Percentiles rank a stretch among this genome's conserved stretches.
Evolutionary conservation across 2,329 filamentous ascomycete species (phyloP).

Genomic region (Aureobasidium lini): DNA sequence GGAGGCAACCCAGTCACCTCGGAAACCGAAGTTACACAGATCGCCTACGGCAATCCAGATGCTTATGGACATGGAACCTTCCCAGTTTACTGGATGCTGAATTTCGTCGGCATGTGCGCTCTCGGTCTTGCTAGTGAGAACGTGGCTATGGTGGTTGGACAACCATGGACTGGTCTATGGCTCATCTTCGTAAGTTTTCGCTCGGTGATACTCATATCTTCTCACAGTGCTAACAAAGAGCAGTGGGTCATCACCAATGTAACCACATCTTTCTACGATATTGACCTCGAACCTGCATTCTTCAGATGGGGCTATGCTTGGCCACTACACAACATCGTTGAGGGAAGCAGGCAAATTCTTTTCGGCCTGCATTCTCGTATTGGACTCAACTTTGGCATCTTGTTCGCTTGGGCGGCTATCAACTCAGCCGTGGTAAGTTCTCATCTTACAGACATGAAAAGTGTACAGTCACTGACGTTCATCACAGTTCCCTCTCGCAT

Average conservation of each 20-base stretch:
- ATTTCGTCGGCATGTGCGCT: conserved; percentile 55
- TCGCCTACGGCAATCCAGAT: conserved; percentile 36
- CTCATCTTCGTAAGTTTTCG: conserved; percentile 51
- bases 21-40: conserved; percentile 31
- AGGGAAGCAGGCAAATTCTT: conserved; percentile 52
- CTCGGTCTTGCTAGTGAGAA: conserved; percentile 59
- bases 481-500: conserved; percentile 41
- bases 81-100: conserved; percentile 47
- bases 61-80: conserved; percentile 53
- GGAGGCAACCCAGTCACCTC: conserved; percentile 36
- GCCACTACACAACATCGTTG: conserved; percentile 56
- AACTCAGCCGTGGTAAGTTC: conserved; percentile 36
- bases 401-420: conserved; percentile 51
- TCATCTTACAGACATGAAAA: background rate
- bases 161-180: conserved; percentile 56
- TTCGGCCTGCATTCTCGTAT: conserved; percentile 54
- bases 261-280: conserved; percentile 50
- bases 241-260: conserved; percentile 54
- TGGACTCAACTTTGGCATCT: conserved; percentile 53
- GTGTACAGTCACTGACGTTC: background rate
- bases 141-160: conserved; percentile 53
- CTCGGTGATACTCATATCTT: background rate
- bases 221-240: background rate
- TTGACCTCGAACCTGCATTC: conserved; percentile 52
- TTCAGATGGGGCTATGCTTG: conserved; percentile 57